These are phyloP conservation scores for Hippophae tibetana DNA, from an alignment of 306 rosid species.

Conservation along the genomic window DNA sequence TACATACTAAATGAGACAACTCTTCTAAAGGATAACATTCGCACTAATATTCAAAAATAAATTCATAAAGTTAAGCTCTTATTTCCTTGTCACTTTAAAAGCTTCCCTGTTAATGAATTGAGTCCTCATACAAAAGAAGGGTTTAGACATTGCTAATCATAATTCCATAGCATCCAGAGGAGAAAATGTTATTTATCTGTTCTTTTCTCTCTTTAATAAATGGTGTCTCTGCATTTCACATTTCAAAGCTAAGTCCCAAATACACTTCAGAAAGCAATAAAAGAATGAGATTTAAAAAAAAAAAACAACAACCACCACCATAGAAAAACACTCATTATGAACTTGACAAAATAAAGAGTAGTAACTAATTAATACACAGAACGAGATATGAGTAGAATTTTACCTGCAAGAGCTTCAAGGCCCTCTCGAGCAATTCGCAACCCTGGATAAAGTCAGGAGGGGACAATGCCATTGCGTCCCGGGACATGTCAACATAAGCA, in stretches of 20 bases:
- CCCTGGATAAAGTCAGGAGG: conserved; percentile 72
- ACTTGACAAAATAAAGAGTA: not conserved
- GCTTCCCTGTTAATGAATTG: too few species aligned
- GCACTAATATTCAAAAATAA: too few species aligned
- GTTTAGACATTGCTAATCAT: too few species aligned
- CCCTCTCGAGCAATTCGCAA: conserved; percentile 88
- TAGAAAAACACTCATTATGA: not conserved
- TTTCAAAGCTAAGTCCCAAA: not conserved
- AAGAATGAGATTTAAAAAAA: too few species aligned
- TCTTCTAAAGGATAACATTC: not conserved
- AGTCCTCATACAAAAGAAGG: too few species aligned
- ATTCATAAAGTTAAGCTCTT: too few species aligned
- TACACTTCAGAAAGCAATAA: too few species aligned
- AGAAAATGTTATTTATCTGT: too few species aligned
- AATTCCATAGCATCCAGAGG: too few species aligned
- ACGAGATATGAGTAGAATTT: not conserved
- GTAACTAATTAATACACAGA: not conserved
- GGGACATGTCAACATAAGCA: conserved; percentile 74
- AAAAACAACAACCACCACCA: not conserved
- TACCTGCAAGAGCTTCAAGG: conserved; percentile 90
- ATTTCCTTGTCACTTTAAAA: too few species aligned
- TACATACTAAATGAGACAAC: not conserved
- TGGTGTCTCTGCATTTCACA: not conserved
- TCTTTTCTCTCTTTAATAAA: too few species aligned
- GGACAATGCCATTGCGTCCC: conserved; percentile 82